Evolutionary conservation across 2,329 filamentous ascomycete species (phyloP), one percentile per base, ranked within the genome.

Genomic region (Cadophora luteo-olivacea): DNA sequence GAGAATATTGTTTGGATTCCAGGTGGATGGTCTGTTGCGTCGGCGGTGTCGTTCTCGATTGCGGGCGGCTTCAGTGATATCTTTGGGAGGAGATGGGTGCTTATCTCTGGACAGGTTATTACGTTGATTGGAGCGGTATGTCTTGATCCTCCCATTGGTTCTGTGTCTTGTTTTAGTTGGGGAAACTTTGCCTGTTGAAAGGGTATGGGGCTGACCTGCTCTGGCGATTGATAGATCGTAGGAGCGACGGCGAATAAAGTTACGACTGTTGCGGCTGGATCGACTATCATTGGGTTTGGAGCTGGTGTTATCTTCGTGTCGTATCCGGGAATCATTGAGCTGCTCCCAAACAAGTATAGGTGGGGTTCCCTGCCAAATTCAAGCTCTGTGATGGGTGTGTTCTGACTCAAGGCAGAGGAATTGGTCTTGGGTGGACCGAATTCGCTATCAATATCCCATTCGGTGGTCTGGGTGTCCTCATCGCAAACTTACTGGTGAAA

Each of bases 341-440:
- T 83, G 22, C 79, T 82, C 16, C 81, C 81, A 22, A 82, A 81
- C 74, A 82, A 82, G 75, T 80, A 82, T 65, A 78, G 81, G 63
- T 76, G 9, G 75, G 77, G 4, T 38, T 36, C 33, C 33, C 48
- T 24, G 38, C 32, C 11, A 41, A 14, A 2, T 65, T 1, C 38
- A 36, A 55, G 14, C 11, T 22, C 52, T 41, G 41, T 52, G 7
- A 61, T 57, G 33, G 33, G 33, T 11, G 2, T 25, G 14, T 60
- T 29, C 63, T 69, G 33, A 69, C 51, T 48, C 3, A 79, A 49
- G 78, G 78, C 1, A 73, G 75, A 58, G 75, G 75, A 41, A 72
- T 73, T 22, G 76, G 76, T 33, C 70, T 78, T 41, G 75, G 72
- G 14, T 77, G 75, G 75, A 76, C 76, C 22, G 75, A 77, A 65